Evolutionary conservation across 1,284 basidiomycete genomes (phyloP).

Genomic region (Cryptococcus jaspeensis): DNA sequence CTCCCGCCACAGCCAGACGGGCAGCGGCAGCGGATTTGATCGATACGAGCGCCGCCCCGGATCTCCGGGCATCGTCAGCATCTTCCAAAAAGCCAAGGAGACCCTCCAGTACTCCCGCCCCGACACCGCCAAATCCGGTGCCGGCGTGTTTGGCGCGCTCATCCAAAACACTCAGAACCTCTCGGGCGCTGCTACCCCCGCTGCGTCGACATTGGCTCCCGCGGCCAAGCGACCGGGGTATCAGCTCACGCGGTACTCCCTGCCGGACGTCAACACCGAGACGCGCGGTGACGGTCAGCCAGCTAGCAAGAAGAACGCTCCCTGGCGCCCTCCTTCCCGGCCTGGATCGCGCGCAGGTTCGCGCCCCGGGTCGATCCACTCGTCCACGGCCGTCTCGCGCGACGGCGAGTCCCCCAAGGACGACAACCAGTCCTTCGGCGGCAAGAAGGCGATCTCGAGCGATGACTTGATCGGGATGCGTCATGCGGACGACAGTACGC

Average conservation of each 20-base stretch:
- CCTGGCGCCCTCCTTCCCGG: constrained; percentile 28
- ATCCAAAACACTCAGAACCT: constrained; percentile 70
- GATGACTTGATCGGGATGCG: constrained; percentile 35
- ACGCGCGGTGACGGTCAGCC: background rate
- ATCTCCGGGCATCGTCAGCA: constrained; percentile 11
- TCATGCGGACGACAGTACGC: constrained; percentile 4
- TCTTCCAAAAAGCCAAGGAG: constrained; percentile 20
- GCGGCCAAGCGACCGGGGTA: constrained; percentile 68
- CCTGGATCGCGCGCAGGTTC: constrained; percentile 20
- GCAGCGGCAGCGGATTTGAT: no score
- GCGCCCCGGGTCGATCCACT: constrained; percentile 26
- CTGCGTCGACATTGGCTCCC: constrained; percentile 60
- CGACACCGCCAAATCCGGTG: constrained; percentile 58
- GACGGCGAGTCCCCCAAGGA: constrained; percentile 25
- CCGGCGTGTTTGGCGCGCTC: constrained; percentile 70
- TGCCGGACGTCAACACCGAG: constrained; percentile 17
- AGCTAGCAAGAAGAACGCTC: constrained; percentile 16
- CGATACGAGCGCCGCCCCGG: background rate
- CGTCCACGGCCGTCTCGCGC: constrained; percentile 30
- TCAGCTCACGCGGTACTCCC: constrained; percentile 60
- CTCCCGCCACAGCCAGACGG: no score
- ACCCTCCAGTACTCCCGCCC: constrained; percentile 50
- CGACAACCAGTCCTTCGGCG: constrained; percentile 5
- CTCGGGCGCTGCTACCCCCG: constrained; percentile 61
- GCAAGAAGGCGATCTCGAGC: constrained; percentile 28